Evolutionary conservation across 352 stramenopile genomes (phyloP), one percentile per base, ranked within the genome.

Genomic region (Pythium phragmitis): DNA sequence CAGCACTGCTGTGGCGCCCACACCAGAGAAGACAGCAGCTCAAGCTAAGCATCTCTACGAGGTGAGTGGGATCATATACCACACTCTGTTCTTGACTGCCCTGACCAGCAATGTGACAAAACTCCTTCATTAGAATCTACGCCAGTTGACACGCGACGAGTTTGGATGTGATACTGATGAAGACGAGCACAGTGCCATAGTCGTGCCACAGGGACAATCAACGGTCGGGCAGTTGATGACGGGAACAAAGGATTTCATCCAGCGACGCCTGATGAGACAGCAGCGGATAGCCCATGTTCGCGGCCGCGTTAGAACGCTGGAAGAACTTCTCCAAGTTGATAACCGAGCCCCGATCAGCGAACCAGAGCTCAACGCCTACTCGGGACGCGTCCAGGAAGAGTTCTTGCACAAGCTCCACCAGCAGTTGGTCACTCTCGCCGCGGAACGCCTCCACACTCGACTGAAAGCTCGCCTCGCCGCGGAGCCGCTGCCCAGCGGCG

Each of bases 381-480:
- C 52, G 1, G 23, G 72, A 13, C 34, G 49, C 3, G 54, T 76
- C 9, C 77, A 79, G 47, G 64, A 75, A 36, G 6, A 55, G 13
- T 48, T 74, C 14, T 51, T 88, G 12, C 65, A 65, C 17, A 52
- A 77, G 17, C 57, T 70, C 11, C 43, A 82, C 14, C 49, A 74
- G 19, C 55, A 72, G 4, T 73, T 70, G n/a, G 63, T 81, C 19
- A 49, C 59, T 3, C 63, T 87, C 11, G 68, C 57, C 28, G 72
- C 75, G 4, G 61, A 81, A 33, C 66, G 74, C 23, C 55, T 89
- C 6, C 72, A 67, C 45, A 58, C 33, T 21, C 75, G 80, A 2
- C 43, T 89, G 13, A 65, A 62, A 12, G 67, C 79, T 28, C 72
- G 70, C 12, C 34, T 79, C 23, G 50, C 70, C 37, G 80, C 75